Conservation (phyloP, 495 filamentous ascomycete genomes). For the Wilcoxina mikolae region DNA sequence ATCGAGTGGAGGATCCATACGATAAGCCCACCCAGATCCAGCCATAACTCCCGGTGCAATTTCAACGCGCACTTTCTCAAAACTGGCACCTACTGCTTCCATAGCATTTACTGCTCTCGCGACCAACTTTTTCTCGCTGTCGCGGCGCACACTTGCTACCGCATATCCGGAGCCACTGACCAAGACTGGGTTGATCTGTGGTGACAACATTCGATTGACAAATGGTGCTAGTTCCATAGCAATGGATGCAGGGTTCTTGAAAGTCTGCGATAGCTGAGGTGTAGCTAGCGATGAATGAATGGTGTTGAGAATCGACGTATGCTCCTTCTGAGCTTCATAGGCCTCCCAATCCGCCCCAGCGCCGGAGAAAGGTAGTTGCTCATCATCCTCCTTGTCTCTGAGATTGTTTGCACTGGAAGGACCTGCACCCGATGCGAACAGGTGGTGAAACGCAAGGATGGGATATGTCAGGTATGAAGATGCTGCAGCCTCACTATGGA, state of each 20-base stretch:
- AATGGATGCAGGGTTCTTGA: constrained; percentile 58
- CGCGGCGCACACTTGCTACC: constrained; percentile 71
- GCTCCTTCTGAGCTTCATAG: constrained; percentile 55
- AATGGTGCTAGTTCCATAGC: constrained; percentile 72
- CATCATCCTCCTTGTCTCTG: constrained; percentile 39
- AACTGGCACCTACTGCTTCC: constrained; percentile 58
- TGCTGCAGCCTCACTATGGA: constrained; percentile 66
- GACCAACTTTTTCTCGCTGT: constrained; percentile 67
- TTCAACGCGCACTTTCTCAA: constrained; percentile 71
- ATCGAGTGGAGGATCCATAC: constrained; percentile 78
- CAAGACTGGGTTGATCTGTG: constrained; percentile 83
- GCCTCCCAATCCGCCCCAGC: constrained; percentile 65
- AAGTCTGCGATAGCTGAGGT: constrained; percentile 53
- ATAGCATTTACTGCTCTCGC: constrained; percentile 64
- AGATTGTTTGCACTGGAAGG: constrained; percentile 22
- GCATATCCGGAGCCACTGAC: constrained; percentile 55
- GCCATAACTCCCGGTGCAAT: constrained; percentile 30
- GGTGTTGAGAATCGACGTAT: constrained; percentile 39
- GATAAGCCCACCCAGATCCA: constrained; percentile 59
- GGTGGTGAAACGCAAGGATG: constrained; percentile 74
- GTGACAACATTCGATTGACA: constrained; percentile 65
- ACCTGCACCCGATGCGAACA: constrained; percentile 51
- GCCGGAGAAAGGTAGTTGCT: constrained; percentile 56
- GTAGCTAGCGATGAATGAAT: constrained; percentile 33
- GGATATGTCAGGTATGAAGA: constrained; percentile 70